Conservation (phyloP, 257 asterid species). For the Verbena officinalis region DNA sequence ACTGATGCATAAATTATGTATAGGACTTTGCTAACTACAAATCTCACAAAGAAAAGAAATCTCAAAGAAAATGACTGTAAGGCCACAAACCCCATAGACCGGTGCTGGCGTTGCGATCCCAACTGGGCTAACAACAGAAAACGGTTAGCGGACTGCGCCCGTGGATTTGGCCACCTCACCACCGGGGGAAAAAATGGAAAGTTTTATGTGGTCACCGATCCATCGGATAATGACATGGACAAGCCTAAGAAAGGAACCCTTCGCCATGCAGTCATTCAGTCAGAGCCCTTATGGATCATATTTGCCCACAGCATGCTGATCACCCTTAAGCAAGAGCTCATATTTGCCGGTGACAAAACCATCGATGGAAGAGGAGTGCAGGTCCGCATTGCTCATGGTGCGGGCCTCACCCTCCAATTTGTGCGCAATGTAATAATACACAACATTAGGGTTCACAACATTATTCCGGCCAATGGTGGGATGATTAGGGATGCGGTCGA, state of each 20-base stretch:
- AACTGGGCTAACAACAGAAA: slow-evolving; percentile 48
- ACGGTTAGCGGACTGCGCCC: slow-evolving; percentile 44
- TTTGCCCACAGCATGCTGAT: slow-evolving; percentile 53
- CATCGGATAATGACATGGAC: slow-evolving; percentile 39
- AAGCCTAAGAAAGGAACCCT: slow-evolving; percentile 53
- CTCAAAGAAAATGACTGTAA: slow-evolving; percentile 34
- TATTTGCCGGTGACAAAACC: slow-evolving; percentile 64
- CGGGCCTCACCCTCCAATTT: slow-evolving; percentile 73
- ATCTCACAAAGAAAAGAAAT: slow-evolving; percentile 36
- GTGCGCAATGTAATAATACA: slow-evolving; percentile 69
- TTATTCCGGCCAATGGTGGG: slow-evolving; percentile 52
- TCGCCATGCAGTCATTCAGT: slow-evolving; percentile 65
- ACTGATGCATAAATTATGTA: not conserved
- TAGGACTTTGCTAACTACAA: slow-evolving; percentile 39
- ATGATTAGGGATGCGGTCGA: slow-evolving; percentile 55
- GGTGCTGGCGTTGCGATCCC: slow-evolving; percentile 54
- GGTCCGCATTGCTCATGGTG: slow-evolving; percentile 72
- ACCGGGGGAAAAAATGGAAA: slow-evolving; percentile 46
- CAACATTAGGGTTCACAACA: slow-evolving; percentile 61
- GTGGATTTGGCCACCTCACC: slow-evolving; percentile 49
- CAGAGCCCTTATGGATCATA: slow-evolving; percentile 56
- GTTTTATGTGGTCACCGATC: slow-evolving; percentile 48
- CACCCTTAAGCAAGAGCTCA: slow-evolving; percentile 51
- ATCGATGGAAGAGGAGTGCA: slow-evolving; percentile 73
- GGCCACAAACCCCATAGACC: slow-evolving; percentile 59